Percentiles rank a stretch among this genome's conserved stretches.
Evolutionary conservation across 2,329 filamentous ascomycete species (phyloP).

Genomic region (Malbranchea cinnamomea): DNA sequence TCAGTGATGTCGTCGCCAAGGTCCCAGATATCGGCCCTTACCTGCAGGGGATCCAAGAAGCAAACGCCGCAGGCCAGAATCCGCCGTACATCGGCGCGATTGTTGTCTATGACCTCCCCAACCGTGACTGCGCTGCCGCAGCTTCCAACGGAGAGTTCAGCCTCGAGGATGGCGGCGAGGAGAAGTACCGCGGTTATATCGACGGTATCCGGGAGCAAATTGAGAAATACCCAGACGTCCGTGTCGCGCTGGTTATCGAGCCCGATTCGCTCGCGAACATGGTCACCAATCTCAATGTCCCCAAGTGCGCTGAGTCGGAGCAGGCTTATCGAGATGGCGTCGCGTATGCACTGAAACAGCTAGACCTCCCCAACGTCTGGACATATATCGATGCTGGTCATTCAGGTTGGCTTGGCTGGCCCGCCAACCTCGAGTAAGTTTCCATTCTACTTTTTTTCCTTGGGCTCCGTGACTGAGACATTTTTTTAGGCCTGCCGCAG

Average conservation of each 20-base stretch:
- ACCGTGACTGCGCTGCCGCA: conserved; percentile 48
- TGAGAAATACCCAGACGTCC: conserved; percentile 37
- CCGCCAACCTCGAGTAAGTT: conserved; percentile 48
- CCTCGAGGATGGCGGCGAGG: no score
- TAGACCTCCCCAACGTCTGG: conserved; percentile 43
- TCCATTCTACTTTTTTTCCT: no score
- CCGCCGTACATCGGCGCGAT: no score
- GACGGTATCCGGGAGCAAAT: conserved; percentile 35
- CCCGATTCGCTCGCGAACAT: conserved; percentile 49
- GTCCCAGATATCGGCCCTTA: conserved; percentile 8
- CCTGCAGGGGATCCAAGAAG: not conserved
- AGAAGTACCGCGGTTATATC: no score
- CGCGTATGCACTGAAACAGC: conserved; percentile 22
- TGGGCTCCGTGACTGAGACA: no score
- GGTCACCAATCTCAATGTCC: conserved; percentile 43
- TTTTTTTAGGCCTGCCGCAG: no score
- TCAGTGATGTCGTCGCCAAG: conserved; percentile 4
- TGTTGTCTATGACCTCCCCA: conserved; percentile 49
- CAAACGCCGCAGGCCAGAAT: no score
- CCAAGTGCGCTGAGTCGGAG: conserved; percentile 40
- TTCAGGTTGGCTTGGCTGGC: conserved; percentile 50
- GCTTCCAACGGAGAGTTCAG: conserved; percentile 51
- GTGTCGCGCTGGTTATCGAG: conserved; percentile 40
- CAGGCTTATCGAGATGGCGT: conserved; percentile 37
- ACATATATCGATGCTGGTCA: conserved; percentile 52